phyloP scores from a whole-genome alignment of 768 basidiomycete genomes.

The Suillus occidentalis region DNA sequence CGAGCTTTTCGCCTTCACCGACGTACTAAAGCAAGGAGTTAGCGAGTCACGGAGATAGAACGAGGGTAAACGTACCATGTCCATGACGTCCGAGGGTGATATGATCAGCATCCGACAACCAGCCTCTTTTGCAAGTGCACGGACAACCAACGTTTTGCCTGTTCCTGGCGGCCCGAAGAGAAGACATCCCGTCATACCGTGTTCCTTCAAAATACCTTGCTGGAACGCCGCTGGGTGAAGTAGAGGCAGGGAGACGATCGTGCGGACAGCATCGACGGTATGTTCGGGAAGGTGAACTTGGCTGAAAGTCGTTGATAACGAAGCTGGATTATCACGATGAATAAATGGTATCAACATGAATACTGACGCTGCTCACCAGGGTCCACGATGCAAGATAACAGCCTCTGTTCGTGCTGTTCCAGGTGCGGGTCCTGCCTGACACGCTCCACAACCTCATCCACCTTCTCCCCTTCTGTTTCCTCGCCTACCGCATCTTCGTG shows the following conservation, averaged over 20 bases:
- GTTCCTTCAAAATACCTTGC: slow-evolving; percentile 86
- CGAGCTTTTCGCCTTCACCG: slow-evolving; percentile 88
- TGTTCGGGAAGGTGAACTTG: slow-evolving; percentile 87
- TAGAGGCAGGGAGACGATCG: slow-evolving; percentile 86
- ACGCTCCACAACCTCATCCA: slow-evolving; percentile 75
- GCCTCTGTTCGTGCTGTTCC: slow-evolving; percentile 75
- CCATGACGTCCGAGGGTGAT: slow-evolving; percentile 93
- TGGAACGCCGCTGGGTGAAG: slow-evolving; percentile 86
- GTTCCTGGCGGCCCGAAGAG: slow-evolving; percentile 91
- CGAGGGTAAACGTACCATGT: slow-evolving; percentile 63
- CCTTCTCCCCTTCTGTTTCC: slow-evolving; percentile 33
- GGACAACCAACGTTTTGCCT: slow-evolving; percentile 89
- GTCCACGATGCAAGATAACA: slow-evolving; percentile 87
- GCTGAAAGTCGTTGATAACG: slow-evolving; percentile 80
- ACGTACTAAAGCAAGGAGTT: slow-evolving; percentile 56
- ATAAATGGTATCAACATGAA: background rate
- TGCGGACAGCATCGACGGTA: slow-evolving; percentile 90
- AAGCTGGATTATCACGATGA: slow-evolving; percentile 38
- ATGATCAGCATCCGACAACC: slow-evolving; percentile 92
- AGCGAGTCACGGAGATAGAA: slow-evolving; percentile 7
- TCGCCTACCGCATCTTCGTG: slow-evolving; percentile 26
- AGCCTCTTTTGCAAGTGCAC: slow-evolving; percentile 90
- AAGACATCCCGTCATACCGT: slow-evolving; percentile 88
- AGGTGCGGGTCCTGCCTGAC: slow-evolving; percentile 75
- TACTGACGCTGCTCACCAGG: slow-evolving; percentile 45